These are phyloP conservation scores for Jasminum sambac DNA, from an alignment of 257 asterid species.

Conservation along the genomic window DNA sequence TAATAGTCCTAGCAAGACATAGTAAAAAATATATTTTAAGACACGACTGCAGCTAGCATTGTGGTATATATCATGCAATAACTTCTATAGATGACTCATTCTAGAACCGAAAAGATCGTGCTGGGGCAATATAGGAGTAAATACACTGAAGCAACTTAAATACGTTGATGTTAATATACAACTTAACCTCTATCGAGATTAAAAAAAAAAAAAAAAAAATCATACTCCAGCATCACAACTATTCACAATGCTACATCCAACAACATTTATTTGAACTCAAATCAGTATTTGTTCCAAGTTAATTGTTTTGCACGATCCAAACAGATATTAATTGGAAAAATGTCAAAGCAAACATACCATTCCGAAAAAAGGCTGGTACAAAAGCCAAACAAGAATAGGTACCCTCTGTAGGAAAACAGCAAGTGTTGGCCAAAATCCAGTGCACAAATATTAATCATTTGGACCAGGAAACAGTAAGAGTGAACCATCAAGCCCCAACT, in stretches of 20 bases:
- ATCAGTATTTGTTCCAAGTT: not conserved
- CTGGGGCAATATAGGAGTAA: not conserved
- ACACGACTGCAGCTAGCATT: no score
- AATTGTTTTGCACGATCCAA: not conserved
- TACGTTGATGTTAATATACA: not conserved
- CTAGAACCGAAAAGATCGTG: not conserved
- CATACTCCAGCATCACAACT: not conserved
- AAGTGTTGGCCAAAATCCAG: slow-evolving; percentile 99
- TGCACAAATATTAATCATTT: slow-evolving; percentile 39
- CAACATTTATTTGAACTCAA: not conserved
- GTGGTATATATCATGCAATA: not conserved
- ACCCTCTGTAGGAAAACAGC: slow-evolving; percentile 91
- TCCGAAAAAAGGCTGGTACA: slow-evolving; percentile 89
- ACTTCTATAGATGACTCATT: not conserved
- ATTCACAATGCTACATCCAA: not conserved
- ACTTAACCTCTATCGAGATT: no score
- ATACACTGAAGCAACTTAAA: not conserved
- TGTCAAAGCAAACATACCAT: slow-evolving; percentile 57
- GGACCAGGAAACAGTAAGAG: slow-evolving; percentile 19
- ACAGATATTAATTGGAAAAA: not conserved
- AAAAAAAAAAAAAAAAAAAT: no score
- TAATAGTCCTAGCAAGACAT: no score
- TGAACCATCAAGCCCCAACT: no score
- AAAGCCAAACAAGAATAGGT: slow-evolving; percentile 85
- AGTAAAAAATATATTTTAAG: no score